phyloP scores from a whole-genome alignment of 2,329 filamentous ascomycete genomes.

The Endoconidiophora polonica region DNA sequence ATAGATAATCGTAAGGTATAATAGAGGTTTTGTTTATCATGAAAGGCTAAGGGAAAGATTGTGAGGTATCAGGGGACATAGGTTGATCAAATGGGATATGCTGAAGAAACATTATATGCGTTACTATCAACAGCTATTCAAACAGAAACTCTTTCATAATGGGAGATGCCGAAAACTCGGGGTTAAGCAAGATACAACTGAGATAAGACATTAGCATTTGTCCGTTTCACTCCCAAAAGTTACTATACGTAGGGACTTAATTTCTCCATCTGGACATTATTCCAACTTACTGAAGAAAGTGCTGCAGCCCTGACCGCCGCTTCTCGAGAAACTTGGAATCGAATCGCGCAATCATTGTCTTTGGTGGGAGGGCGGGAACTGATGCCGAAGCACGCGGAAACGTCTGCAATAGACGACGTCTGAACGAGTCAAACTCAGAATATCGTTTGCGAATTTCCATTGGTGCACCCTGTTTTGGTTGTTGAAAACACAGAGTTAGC shows the following conservation, averaged over 20 bases:
- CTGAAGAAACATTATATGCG: no score
- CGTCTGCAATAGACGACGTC: slow-evolving; percentile 53
- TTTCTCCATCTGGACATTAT: slow-evolving; percentile 1
- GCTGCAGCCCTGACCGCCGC: slow-evolving; percentile 64
- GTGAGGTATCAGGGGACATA: no score
- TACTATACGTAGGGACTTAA: no score
- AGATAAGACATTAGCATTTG: slow-evolving; percentile 1
- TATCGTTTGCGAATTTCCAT: slow-evolving; percentile 59
- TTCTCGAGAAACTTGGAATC: slow-evolving; percentile 72
- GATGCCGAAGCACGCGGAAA: slow-evolving; percentile 74
- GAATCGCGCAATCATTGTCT: slow-evolving; percentile 79
- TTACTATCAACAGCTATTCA: slow-evolving; percentile 14
- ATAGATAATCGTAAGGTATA: no score
- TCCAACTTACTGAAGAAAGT: slow-evolving; percentile 70
- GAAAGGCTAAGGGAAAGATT: no score
- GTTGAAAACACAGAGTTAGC: not conserved
- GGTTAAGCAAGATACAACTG: slow-evolving; percentile 81
- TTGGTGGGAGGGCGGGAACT: slow-evolving; percentile 81
- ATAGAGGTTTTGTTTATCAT: no score
- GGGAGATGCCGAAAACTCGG: slow-evolving; percentile 83
- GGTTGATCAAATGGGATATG: no score
- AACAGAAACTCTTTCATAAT: slow-evolving; percentile 86
- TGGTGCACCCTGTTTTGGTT: slow-evolving; percentile 31
- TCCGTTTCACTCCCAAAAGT: not conserved
- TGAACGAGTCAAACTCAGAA: slow-evolving; percentile 81